Evolutionary conservation across 495 filamentous ascomycete genomes (phyloP), one percentile per base, ranked within the genome.

Genomic region (Aspergillus sclerotioniger): DNA sequence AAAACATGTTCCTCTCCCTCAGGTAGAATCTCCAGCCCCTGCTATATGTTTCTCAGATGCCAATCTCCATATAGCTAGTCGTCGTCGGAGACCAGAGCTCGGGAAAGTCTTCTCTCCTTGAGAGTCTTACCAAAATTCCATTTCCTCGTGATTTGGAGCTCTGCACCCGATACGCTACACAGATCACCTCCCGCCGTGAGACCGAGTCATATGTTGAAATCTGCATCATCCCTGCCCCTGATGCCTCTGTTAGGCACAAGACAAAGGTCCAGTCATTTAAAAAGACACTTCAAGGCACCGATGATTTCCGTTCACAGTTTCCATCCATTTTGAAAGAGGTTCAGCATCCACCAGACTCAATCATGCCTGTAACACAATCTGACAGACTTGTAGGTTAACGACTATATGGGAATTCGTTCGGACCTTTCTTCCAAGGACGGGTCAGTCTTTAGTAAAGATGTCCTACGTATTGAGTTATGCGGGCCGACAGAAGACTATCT

Each of bases 401-500:
- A 7, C 6, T 56, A 73, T 71, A 70, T 67, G 15, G 62, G 72
- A 17, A 45, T 54, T 0, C 10, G 64, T 0, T 76, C 76, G 68
- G 71, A 65, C 0, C 32, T 79, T 9, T 71, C 66, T 3, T 56
- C 43, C 4, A 46, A 61, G 0, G 56, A 54, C 4, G 61, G 58
- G 25, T 61, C 69, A 6, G 71, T 76, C 0, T 88, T 90, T 56
- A 81, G 81, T 2, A 68, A 78, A 5, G 77, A 86, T 61, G 71
- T 88, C 2, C 74, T 89, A 12, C 79, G 75, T 33, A 73, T 88
- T 16, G 83, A 88, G 62, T 80, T 87, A 4, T 57, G 58, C 20
- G 83, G 87, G 0, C 85, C 85, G 0, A 47, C 82, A 2, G 72
- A 84, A 55, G 71, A 81, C 17, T 78, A 88, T 58, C 67, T 89